Evolutionary conservation across 2,329 filamentous ascomycete genomes (phyloP).

Genomic region (Xylaria hypoxylon): DNA sequence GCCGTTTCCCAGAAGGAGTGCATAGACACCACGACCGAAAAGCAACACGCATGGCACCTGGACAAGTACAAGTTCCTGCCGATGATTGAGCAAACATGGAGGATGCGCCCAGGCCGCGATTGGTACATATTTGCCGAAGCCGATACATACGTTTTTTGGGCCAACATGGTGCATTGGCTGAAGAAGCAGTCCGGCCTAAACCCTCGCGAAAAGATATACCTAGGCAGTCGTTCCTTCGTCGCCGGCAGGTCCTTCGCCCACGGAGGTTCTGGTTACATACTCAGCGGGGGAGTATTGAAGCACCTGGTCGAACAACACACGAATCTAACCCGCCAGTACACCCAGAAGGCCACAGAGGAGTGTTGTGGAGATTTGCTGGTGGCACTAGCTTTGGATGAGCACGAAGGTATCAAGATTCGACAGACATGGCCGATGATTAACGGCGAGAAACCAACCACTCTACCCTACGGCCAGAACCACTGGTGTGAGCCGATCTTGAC

Average conservation of each 20-base stretch:
- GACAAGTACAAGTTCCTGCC: conserved; percentile 73
- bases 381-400: conserved; percentile 61
- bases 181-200: conserved; percentile 55
- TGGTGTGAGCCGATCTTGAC: conserved; percentile 70
- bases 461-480: conserved; percentile 61
- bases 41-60: conserved; percentile 61
- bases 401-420: conserved; percentile 56
- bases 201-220: conserved; percentile 59
- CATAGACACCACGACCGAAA: conserved; percentile 49
- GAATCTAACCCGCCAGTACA: conserved; percentile 60
- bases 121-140: conserved; percentile 72
- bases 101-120: conserved; percentile 62
- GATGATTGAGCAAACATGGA: conserved; percentile 67
- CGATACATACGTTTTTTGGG: conserved; percentile 69
- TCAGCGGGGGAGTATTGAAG: conserved; percentile 65
- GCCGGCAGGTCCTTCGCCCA: conserved; percentile 63
- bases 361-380: conserved; percentile 67
- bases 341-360: conserved; percentile 56
- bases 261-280: conserved; percentile 67
- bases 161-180: conserved; percentile 64
- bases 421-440: conserved; percentile 66
- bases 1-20: conserved; percentile 61
- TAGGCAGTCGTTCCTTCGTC: conserved; percentile 64
- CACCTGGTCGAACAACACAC: conserved; percentile 59
- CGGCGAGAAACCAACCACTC: conserved; percentile 64